Evolutionary conservation across 495 filamentous ascomycete species (phyloP).

Genomic region (Aspergillus sclerotioniger): DNA sequence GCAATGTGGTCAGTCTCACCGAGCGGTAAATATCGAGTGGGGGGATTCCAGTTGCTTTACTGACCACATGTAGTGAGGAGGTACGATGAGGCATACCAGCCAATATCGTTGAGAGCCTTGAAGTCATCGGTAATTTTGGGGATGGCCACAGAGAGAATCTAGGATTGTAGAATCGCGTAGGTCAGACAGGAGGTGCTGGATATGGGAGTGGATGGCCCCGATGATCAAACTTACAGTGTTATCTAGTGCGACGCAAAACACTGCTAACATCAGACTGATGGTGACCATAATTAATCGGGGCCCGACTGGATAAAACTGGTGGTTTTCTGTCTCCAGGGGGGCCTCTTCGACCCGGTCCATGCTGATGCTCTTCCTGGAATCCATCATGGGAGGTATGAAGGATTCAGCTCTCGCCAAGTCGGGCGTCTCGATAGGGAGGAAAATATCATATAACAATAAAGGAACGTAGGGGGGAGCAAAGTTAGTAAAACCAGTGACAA

Average conservation of each 20-base stretch:
- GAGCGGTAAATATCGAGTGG: background rate
- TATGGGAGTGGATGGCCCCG: background rate
- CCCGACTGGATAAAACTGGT: background rate
- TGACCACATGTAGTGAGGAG: background rate
- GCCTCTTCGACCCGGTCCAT: too few species aligned
- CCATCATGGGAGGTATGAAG: too few species aligned
- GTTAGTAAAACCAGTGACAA: too few species aligned
- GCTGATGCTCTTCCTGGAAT: too few species aligned
- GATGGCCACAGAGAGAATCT: background rate
- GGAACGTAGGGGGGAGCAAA: too few species aligned
- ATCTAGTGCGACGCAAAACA: background rate
- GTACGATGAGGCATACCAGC: constrained; percentile 53
- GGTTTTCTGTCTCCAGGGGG: background rate
- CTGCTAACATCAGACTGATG: background rate
- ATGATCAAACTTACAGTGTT: background rate
- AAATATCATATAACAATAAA: too few species aligned
- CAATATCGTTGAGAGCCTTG: constrained; percentile 60
- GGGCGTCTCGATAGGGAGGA: too few species aligned
- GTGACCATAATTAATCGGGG: background rate
- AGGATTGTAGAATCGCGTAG: background rate
- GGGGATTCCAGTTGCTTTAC: background rate
- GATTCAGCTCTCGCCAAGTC: too few species aligned
- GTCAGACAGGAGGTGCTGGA: background rate
- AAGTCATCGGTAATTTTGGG: constrained; percentile 59
- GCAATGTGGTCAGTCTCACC: background rate